Evolutionary conservation across 73 alveolate genomes (phyloP), one percentile per base, ranked within the genome.

Genomic region (Paramecium biaurelia): DNA sequence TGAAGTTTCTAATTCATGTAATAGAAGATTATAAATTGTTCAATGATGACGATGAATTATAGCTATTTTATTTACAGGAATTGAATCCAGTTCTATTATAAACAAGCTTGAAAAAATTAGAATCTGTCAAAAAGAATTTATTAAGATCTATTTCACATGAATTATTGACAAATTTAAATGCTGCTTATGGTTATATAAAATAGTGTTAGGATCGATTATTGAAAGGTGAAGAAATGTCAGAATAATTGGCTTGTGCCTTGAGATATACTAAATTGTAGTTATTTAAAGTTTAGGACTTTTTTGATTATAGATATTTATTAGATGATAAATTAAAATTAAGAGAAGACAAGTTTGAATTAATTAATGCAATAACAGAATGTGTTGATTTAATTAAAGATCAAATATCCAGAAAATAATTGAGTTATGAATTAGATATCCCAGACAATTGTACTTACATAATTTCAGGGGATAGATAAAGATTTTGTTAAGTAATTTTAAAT

Each of bases 121-220:
- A 74, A 74, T 74, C 87, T 0, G 87, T 74, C 2, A 74, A 74
- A 10, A 74, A 74, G n/a, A 74, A 74, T 41, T 23, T 74, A 11
- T 74, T 74, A 74, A 34, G 87, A 41, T 74, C 87, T 2, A 74
- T 74, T n/a, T 74, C 87, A 10, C 87, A 74, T 74, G 87, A 74
- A 74, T 32, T 74, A 20, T 41, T 74, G 7, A 74, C 57, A 0
- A 37, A 34, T 37, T 34, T 74, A 74, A 74, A 74, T 41, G 87
- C 87, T 0, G 87, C 87, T n/a, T 74, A 74, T 74, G 87, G 87
- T 74, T 74, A 74, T 18, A 34, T 74, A 21, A 74, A 74, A 41
- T 32, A 74, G 10, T 37, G 67, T 37, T 74, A 74, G n/a, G 87
- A 74, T 74, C 1, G 57, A 9, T 20, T 74, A 74, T 63, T 63